Percentiles rank a stretch among this genome's conserved stretches.
These are phyloP conservation scores for Lactarius pseudohatsudake DNA, from an alignment of 768 basidiomycete genomes.

Conservation along the genomic window DNA sequence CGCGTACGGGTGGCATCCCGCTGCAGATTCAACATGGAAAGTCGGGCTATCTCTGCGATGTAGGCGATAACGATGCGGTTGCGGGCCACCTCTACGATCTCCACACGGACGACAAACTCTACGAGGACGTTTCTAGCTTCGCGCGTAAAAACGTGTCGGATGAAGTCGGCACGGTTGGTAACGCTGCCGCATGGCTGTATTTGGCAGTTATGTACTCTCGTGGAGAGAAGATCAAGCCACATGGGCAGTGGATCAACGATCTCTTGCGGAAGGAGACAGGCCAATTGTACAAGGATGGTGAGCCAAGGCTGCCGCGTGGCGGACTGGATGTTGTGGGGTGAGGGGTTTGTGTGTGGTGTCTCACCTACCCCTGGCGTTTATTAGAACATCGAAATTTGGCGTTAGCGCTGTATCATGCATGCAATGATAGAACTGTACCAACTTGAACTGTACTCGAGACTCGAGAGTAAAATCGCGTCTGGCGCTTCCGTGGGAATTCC, in stretches of 20 bases:
- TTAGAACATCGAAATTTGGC: constrained; percentile 15
- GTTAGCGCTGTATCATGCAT: not conserved
- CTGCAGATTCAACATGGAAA: constrained; percentile 87
- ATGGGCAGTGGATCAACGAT: constrained; percentile 85
- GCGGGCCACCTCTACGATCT: constrained; percentile 76
- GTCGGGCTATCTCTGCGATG: constrained; percentile 80
- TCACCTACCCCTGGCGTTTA: not conserved
- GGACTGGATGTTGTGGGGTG: constrained; percentile 24
- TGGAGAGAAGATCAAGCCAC: constrained; percentile 74
- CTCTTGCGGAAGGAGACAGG: constrained; percentile 73
- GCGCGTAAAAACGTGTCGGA: constrained; percentile 78
- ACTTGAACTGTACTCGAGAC: not conserved
- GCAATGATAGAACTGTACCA: not conserved
- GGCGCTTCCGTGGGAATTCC: not conserved
- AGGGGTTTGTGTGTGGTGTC: not conserved
- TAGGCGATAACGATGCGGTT: constrained; percentile 73
- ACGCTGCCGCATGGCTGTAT: constrained; percentile 63
- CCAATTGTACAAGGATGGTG: constrained; percentile 62
- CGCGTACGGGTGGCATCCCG: constrained; percentile 88
- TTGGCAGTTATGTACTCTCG: constrained; percentile 79
- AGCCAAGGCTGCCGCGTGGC: constrained; percentile 68
- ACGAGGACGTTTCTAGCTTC: constrained; percentile 40
- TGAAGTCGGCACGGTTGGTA: constrained; percentile 83
- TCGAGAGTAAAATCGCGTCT: not conserved
- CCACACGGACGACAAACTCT: constrained; percentile 70